Evolutionary conservation across 108 stramenopile species (phyloP).

Genomic region (Pseudonitzschia delicatissima): DNA sequence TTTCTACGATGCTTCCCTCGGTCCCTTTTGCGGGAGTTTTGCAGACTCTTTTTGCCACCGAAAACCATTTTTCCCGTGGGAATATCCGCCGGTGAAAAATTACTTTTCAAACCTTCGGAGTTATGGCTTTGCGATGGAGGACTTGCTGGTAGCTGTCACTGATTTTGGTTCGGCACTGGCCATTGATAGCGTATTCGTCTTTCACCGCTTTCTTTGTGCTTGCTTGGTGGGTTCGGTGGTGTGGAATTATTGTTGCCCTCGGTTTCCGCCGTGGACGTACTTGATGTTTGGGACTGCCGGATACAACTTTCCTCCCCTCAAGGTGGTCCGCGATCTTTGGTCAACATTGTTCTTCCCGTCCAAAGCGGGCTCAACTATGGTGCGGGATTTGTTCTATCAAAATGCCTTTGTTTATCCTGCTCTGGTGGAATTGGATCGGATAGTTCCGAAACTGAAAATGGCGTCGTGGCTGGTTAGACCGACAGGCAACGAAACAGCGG

Average conservation of each 20-base stretch:
- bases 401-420: conserved; percentile 14
- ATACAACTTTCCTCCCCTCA: background rate
- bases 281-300: background rate
- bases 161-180: conserved; percentile 2
- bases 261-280: background rate
- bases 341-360: background rate
- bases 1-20: background rate
- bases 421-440: conserved; percentile 13
- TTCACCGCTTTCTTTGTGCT: background rate
- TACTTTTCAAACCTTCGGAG: too few relatives aligned
- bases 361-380: background rate
- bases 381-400: conserved; percentile 11
- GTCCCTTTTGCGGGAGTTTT: background rate
- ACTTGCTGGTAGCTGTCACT: too few relatives aligned
- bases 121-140: too few relatives aligned
- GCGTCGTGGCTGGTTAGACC: conserved; percentile 1
- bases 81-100: too few relatives aligned
- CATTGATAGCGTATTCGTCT: conserved; percentile 4
- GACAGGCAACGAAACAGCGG: conserved; percentile 4
- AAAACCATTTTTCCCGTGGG: conserved; percentile 2
- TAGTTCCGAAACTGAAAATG: conserved; percentile 3
- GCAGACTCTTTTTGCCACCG: conserved; percentile 10
- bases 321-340: background rate
- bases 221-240: background rate
- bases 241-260: conserved; percentile 9